Evolutionary conservation across 2,329 filamentous ascomycete species (phyloP).

Genomic region (Aspergillus calidoustus): DNA sequence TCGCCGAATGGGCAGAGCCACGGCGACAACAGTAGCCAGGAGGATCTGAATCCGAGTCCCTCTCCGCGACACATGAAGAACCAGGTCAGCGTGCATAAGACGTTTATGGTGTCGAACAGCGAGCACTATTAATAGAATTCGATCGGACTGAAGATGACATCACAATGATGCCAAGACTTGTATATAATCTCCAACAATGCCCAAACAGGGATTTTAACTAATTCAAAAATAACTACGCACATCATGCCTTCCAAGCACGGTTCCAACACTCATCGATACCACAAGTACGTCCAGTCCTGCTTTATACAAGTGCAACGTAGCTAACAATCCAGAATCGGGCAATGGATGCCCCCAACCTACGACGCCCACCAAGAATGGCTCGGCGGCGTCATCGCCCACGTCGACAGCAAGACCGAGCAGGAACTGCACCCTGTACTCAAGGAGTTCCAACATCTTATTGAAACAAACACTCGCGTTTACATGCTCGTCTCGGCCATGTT

Average conservation of each 20-base stretch:
- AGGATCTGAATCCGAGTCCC: background rate
- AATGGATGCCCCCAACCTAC: slow-evolving; percentile 68
- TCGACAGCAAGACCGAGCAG: slow-evolving; percentile 53
- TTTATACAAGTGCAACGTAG: too few species aligned
- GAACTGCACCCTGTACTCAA: slow-evolving; percentile 63
- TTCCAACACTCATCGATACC: background rate
- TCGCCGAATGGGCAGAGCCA: background rate
- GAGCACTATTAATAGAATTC: background rate
- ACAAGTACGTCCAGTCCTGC: background rate
- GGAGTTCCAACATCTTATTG: slow-evolving; percentile 70
- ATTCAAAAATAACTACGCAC: background rate
- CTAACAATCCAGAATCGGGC: slow-evolving; percentile 50
- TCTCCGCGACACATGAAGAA: background rate
- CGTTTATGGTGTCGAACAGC: slow-evolving; percentile 2
- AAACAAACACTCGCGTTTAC: slow-evolving; percentile 65
- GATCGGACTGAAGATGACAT: background rate
- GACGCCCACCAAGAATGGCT: slow-evolving; percentile 68
- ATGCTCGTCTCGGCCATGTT: slow-evolving; percentile 73
- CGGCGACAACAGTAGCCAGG: background rate
- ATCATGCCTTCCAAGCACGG: background rate
- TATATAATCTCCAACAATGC: background rate
- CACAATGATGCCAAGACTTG: background rate
- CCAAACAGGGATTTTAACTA: background rate
- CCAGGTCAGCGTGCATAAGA: slow-evolving; percentile 9
- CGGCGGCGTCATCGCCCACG: slow-evolving; percentile 58